Evolutionary conservation across 352 stramenopile genomes (phyloP), one percentile per base, ranked within the genome.

Genomic region (Phytopythium vexans): DNA sequence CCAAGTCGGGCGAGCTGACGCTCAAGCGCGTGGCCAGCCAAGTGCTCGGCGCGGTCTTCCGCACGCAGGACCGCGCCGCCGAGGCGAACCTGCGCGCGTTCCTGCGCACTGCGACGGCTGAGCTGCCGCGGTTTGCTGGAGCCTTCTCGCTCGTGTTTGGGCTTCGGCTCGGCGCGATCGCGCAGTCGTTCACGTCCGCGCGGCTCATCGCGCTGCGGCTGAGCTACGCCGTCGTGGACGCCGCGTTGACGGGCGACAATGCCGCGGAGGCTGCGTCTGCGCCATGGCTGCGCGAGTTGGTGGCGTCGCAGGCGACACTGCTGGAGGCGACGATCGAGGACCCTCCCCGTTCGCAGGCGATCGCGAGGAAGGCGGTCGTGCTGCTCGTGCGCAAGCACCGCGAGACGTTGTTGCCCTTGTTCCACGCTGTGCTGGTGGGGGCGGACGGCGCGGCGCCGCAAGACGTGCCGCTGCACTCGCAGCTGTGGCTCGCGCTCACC

Each of bases 11-110:
- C 14, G 75, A 78, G 52, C 57, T 88, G 42, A 55, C 83, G 14
- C 58, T 87, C 48, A 92, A 92, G 63, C 77, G 77, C 35, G 60
- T 81, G 21, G 73, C 82, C 49, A 83, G 71, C 53, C 74, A 88
- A 54, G 73, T 76, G 41, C 61, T 94, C 43, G 49, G 54, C n/a
- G 66, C 81, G 15, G 68, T 55, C 46, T 86, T 71, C 45, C 79
- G 78, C 56, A 73, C 56, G 41, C 74, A 88, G 52, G 69, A 74
- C 40, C 79, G 78, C 60, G 64, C 66, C 31, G 73, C 83, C 6
- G 78, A 92, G 48, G 39, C 51, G 8, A 75, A 84, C 44, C 41
- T 94, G 49, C 77, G 71, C 36, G 54, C 60, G 33, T 70, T 94
- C 39, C 49, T 90, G 33, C 58, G 55, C 16, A 67, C 68, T 36